Conservation (phyloP, 306 rosid genomes). For the Cucurbita ficifolia region DNA sequence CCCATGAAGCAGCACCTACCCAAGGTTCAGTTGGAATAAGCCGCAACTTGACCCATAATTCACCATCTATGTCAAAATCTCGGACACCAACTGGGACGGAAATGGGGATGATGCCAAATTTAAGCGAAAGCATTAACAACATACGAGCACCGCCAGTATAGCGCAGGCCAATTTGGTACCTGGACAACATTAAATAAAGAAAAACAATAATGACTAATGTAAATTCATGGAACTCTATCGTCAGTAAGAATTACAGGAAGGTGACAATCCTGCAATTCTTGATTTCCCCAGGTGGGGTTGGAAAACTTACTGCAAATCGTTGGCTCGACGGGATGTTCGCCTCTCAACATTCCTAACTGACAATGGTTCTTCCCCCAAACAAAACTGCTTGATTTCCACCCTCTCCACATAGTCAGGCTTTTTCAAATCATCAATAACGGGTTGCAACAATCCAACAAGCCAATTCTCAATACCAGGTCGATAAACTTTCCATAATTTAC, state of each 20-base stretch:
- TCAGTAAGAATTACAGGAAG: neutral
- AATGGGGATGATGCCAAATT: slow-evolving; percentile 81
- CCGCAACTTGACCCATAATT: slow-evolving; percentile 89
- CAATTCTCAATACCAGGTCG: slow-evolving; percentile 77
- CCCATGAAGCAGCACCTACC: slow-evolving; percentile 98
- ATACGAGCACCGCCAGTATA: slow-evolving; percentile 96
- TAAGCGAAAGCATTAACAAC: slow-evolving; percentile 81
- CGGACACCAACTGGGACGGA: slow-evolving; percentile 83
- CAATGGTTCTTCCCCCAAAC: slow-evolving; percentile 80
- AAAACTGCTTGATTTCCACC: slow-evolving; percentile 89
- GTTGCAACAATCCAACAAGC: slow-evolving; percentile 87
- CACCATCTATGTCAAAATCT: slow-evolving; percentile 97
- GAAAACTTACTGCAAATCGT: slow-evolving; percentile 78
- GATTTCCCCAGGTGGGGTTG: neutral
- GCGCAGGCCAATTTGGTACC: slow-evolving; percentile 98
- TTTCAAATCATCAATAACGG: slow-evolving; percentile 78
- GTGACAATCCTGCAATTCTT: neutral
- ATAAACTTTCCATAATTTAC: slow-evolving; percentile 91
- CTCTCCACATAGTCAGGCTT: slow-evolving; percentile 93
- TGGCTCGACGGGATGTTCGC: slow-evolving; percentile 81
- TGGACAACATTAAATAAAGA: slow-evolving; percentile 11
- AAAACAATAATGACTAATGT: neutral
- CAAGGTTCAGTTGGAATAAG: slow-evolving; percentile 83
- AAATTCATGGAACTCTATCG: neutral
- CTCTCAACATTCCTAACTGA: slow-evolving; percentile 95